Percentiles rank a stretch among this genome's conserved stretches.
phyloP scores from a whole-genome alignment of 345 rosid genomes.

The Eutrema yunnanense region DNA sequence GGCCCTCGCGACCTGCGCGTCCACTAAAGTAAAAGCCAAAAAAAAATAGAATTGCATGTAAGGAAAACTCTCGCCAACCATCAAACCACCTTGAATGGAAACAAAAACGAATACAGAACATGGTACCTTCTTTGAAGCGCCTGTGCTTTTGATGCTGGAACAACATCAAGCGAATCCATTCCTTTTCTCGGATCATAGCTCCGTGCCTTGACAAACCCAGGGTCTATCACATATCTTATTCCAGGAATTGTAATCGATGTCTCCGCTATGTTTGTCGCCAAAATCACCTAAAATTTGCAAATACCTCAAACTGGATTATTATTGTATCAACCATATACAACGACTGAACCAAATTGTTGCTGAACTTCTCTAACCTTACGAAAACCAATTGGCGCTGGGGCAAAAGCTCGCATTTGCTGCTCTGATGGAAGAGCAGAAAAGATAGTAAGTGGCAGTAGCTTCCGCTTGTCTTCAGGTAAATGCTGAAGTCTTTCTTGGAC shows the following conservation, averaged over 20 bases:
- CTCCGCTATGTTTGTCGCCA: slow-evolving; percentile 97
- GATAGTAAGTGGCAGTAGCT: slow-evolving; percentile 55
- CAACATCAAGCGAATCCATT: slow-evolving; percentile 68
- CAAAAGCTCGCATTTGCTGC: slow-evolving; percentile 73
- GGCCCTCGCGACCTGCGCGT: slow-evolving; percentile 95
- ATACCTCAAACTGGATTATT: neutral
- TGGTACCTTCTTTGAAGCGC: slow-evolving; percentile 83
- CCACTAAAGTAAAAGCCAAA: slow-evolving; percentile 52
- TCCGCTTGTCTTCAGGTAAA: slow-evolving; percentile 55
- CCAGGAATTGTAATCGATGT: slow-evolving; percentile 95
- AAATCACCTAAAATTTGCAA: slow-evolving; percentile 47
- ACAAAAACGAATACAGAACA: neutral
- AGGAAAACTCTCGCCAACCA: slow-evolving; percentile 7
- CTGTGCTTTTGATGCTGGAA: slow-evolving; percentile 88
- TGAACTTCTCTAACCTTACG: slow-evolving; percentile 57
- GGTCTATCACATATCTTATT: slow-evolving; percentile 85
- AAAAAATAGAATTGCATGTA: neutral
- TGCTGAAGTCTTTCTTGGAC: slow-evolving; percentile 54
- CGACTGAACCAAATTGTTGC: neutral
- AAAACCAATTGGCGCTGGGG: slow-evolving; percentile 58
- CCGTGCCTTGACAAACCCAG: slow-evolving; percentile 89
- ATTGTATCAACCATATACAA: neutral
- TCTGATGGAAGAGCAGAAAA: slow-evolving; percentile 93
- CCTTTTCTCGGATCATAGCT: slow-evolving; percentile 77
- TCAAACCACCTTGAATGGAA: neutral